Conservation (phyloP, 768 basidiomycete genomes). For the Candolleomyces eurysporus region DNA sequence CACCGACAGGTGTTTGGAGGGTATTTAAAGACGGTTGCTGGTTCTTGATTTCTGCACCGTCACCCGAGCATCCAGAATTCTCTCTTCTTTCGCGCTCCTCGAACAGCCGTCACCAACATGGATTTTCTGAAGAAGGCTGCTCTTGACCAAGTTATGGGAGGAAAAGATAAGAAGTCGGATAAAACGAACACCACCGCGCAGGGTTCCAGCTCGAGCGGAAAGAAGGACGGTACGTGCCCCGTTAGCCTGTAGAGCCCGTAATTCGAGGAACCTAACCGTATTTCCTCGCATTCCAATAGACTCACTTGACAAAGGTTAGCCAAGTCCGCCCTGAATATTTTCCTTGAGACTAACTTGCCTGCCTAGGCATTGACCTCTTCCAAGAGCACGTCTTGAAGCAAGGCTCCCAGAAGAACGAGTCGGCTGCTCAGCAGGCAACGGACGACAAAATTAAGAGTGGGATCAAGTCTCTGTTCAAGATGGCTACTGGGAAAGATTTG, state of each 20-base stretch:
- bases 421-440: constrained; percentile 36
- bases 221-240: not conserved
- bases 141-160: not conserved
- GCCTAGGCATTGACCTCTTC: constrained; percentile 36
- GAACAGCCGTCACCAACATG: not conserved
- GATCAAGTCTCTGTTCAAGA: constrained; percentile 24
- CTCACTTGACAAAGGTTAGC: constrained; percentile 3
- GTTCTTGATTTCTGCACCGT: too few relatives aligned
- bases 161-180: not conserved
- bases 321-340: not conserved
- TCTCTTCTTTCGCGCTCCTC: not conserved
- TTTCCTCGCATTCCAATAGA: not conserved
- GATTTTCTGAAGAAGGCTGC: constrained; percentile 4
- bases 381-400: constrained; percentile 38
- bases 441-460: constrained; percentile 34
- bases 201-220: not conserved
- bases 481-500: constrained; percentile 35
- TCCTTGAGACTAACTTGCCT: not conserved
- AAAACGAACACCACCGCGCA: not conserved
- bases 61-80: too few relatives aligned
- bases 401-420: constrained; percentile 37
- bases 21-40: too few relatives aligned
- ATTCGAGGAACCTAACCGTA: not conserved
- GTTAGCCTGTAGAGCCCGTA: not conserved
- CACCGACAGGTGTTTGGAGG: too few relatives aligned